Percentiles rank a stretch among this genome's conserved stretches.
phyloP scores from a whole-genome alignment of 1,139 yeast genomes.

The Kodamaea fungicola region DNA sequence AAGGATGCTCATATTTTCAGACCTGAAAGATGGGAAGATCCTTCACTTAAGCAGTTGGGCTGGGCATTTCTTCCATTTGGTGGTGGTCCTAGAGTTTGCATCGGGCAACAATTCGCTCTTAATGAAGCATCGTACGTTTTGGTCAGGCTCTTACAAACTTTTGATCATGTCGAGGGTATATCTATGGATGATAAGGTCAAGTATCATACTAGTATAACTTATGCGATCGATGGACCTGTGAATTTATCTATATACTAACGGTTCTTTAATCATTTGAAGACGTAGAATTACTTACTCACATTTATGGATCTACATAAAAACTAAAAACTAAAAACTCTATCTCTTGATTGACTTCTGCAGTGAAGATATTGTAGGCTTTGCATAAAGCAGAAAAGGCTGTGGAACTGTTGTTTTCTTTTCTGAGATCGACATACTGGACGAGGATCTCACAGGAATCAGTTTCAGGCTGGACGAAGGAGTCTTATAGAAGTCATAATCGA shows the following conservation, averaged over 20 bases:
- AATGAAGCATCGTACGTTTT: constrained; percentile 50
- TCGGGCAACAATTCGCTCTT: constrained; percentile 58
- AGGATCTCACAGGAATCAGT: background rate
- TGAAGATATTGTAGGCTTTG: constrained; percentile 46
- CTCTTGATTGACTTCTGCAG: constrained; percentile 32
- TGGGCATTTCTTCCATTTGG: constrained; percentile 57
- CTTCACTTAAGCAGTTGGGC: constrained; percentile 30
- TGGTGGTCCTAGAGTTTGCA: constrained; percentile 59
- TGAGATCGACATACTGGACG: constrained; percentile 1
- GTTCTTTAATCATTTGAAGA: too few species aligned
- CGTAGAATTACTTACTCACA: too few species aligned
- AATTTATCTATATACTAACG: constrained; percentile 2
- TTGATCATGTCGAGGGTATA: constrained; percentile 4
- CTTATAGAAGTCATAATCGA: background rate
- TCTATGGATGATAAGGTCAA: background rate
- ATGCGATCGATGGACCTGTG: background rate
- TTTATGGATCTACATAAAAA: too few species aligned
- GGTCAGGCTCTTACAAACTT: constrained; percentile 30
- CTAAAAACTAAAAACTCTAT: background rate
- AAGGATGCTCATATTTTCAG: constrained; percentile 43
- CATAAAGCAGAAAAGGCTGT: constrained; percentile 24
- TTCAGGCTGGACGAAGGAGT: background rate
- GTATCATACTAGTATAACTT: background rate
- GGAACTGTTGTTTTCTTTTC: constrained; percentile 15
- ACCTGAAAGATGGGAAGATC: constrained; percentile 51